Evolutionary conservation across 768 basidiomycete species (phyloP).

Genomic region (Phylloporus sp.): DNA sequence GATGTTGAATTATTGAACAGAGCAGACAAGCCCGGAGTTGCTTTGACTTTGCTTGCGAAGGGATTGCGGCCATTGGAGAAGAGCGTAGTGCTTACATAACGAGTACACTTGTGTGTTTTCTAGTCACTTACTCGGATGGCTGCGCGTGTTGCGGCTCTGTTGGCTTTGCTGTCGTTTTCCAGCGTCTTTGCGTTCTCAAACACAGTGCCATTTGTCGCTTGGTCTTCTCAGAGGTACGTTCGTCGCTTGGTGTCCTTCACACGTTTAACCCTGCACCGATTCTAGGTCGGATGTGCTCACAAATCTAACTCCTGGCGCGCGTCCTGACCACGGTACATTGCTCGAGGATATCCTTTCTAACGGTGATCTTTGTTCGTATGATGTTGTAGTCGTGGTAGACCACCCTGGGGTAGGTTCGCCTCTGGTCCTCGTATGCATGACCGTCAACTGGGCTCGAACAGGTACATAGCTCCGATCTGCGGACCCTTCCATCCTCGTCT

Average conservation of each 20-base stretch:
- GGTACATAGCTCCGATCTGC: conserved; percentile 76
- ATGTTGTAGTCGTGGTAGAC: conserved; percentile 62
- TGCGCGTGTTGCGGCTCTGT: conserved; percentile 36
- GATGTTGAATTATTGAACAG: conserved; percentile 85
- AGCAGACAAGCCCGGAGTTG: conserved; percentile 86
- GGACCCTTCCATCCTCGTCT: conserved; percentile 49
- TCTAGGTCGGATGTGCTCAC: conserved; percentile 48
- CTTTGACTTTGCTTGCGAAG: conserved; percentile 58
- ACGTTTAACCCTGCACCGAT: not conserved
- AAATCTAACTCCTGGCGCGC: conserved; percentile 34
- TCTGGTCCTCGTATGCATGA: no score
- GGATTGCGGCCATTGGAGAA: conserved; percentile 43
- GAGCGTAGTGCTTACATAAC: conserved; percentile 17
- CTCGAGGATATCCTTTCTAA: conserved; percentile 41
- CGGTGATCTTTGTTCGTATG: conserved; percentile 53
- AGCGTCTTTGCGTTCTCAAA: conserved; percentile 51
- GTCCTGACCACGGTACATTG: conserved; percentile 30
- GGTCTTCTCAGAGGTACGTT: conserved; percentile 63
- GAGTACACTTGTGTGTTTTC: conserved; percentile 2
- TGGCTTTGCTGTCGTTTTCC: conserved; percentile 40
- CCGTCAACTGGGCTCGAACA: conserved; percentile 29
- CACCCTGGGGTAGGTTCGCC: conserved; percentile 63
- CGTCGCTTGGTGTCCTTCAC: not conserved
- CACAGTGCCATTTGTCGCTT: conserved; percentile 61
- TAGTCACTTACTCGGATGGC: conserved; percentile 37